Evolutionary conservation across 148 eudicot species (phyloP).

Genomic region (Rhododendron kiyosumense): DNA sequence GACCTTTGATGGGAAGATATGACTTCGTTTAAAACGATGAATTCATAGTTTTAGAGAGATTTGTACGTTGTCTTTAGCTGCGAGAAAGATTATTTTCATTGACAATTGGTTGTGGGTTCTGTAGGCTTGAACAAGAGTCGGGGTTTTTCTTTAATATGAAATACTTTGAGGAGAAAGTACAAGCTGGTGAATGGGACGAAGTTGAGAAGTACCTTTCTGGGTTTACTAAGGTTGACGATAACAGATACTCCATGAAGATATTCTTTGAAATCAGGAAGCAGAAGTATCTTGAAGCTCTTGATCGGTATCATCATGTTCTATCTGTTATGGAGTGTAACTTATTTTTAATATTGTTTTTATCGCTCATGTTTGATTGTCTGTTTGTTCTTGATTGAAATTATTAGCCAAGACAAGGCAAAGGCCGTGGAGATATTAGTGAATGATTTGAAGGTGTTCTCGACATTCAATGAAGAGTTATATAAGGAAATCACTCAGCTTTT

Average conservation of each 20-base stretch:
- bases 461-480: slow-evolving; percentile 71
- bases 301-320: slow-evolving; percentile 31
- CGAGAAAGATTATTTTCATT: slow-evolving; percentile 1
- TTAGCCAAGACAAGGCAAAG: slow-evolving; percentile 75
- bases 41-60: not conserved
- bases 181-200: slow-evolving; percentile 90
- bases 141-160: slow-evolving; percentile 85
- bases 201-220: slow-evolving; percentile 86
- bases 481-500: slow-evolving; percentile 75
- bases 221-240: slow-evolving; percentile 81
- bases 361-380: not conserved
- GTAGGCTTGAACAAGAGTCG: slow-evolving; percentile 89
- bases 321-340: not conserved
- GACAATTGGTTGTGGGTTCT: slow-evolving; percentile 7
- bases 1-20: not conserved
- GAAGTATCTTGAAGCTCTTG: slow-evolving; percentile 89
- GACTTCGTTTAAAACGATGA: not conserved
- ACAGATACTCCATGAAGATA: slow-evolving; percentile 89
- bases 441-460: slow-evolving; percentile 86
- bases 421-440: slow-evolving; percentile 75
- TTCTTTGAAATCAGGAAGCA: slow-evolving; percentile 88
- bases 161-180: slow-evolving; percentile 87
- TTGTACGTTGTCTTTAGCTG: not conserved
- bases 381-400: slow-evolving; percentile 18
- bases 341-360: not conserved